Percentiles rank a stretch among this genome's conserved stretches.
phyloP scores from a whole-genome alignment of 2,329 filamentous ascomycete genomes.

The Xylaria sp. region DNA sequence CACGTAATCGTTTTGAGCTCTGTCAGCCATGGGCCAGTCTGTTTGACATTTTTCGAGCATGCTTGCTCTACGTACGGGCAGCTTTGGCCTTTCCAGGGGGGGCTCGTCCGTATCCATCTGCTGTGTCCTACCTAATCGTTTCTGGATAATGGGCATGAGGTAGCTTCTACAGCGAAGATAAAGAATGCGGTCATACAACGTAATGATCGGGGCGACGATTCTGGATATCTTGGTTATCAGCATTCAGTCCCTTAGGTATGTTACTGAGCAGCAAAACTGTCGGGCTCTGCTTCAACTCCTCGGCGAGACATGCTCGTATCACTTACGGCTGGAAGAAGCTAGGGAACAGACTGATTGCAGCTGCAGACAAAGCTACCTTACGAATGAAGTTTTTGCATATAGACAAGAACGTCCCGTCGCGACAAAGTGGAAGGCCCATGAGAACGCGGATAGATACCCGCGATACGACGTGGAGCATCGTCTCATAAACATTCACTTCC shows the following conservation, averaged over 20 bases:
- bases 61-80: constrained; percentile 18
- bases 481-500: constrained; percentile 33
- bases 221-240: constrained; percentile 17
- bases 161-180: constrained; percentile 30
- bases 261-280: not conserved
- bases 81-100: constrained; percentile 13
- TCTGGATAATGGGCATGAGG: constrained; percentile 33
- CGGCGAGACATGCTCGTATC: not conserved
- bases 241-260: not conserved
- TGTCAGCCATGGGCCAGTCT: not conserved
- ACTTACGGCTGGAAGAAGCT: constrained; percentile 31
- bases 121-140: constrained; percentile 25
- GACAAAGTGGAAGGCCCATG: constrained; percentile 31
- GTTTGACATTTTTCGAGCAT: not conserved
- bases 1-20: constrained; percentile 34
- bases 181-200: constrained; percentile 30
- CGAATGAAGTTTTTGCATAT: constrained; percentile 30
- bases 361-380: constrained; percentile 30
- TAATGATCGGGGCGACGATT: constrained; percentile 29
- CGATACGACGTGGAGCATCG: constrained; percentile 29
- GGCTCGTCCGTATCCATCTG: constrained; percentile 18
- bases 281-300: not conserved
- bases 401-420: constrained; percentile 28
- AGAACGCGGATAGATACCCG: constrained; percentile 32
- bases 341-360: constrained; percentile 30